Base-by-base conservation (phyloP, 345 rosid species). In the Citrus medica region DNA sequence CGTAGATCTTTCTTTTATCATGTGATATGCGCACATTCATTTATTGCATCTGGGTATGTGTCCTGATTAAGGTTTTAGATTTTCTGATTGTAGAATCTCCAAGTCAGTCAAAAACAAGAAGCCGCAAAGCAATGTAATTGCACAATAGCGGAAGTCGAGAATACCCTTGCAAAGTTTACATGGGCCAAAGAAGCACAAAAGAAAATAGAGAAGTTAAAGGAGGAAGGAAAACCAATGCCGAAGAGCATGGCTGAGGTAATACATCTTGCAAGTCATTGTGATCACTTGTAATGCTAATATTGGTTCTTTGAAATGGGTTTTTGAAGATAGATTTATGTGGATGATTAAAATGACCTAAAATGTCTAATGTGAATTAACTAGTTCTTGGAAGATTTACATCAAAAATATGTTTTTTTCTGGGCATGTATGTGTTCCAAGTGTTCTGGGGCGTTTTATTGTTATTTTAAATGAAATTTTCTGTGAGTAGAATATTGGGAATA, bases 161-260 rank as follows among this genome's bases (percentile, higher is more conserved):
- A 85, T 63, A 89, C 94, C 0, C 87, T 94, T 76, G 84, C 98
- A 1, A 94, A 91, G 83, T 94, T 91, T 79, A 88, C 90, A 2
- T 94, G 98, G 99, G 98, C 95, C 4, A 96, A 88, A 82, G 86
- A 91, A 83, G 98, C 93, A 6, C 88, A 95, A 51, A 89, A 80
- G 83, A 91, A 90, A 86, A 64, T 96, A 59, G 81, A 82, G 46
- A 87, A 89, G 88, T 79, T 94, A 76, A 87, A 88, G 85, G 89
- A 85, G 73, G 95, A 93, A 83, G 98, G 99, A 78, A 90, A 92
- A 78, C 97, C 98, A 1, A 79, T 89, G 82, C 98, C 98, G 1
- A 96, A 89, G 88, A 92, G 84, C 88, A 82, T 94, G 76, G 90
- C 88, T 32, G 98, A 92, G 98, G 99, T 96, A 87, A 9, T 71